Conservation (phyloP, 768 basidiomycete species). For the Albatrellus ellisii region DNA sequence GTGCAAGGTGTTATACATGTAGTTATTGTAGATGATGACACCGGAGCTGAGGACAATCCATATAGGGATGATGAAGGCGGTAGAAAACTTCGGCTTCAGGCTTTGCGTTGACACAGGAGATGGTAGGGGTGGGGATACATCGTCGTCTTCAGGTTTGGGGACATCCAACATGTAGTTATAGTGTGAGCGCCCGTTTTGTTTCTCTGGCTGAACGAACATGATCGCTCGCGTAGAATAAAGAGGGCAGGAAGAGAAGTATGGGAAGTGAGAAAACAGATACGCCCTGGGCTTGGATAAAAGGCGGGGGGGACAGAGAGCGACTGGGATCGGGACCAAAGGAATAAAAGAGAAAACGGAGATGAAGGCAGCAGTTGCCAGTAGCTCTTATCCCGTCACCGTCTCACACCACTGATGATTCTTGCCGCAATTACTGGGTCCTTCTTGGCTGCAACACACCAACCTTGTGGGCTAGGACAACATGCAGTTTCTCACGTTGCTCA, state of each 20-base stretch:
- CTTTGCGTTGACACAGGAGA: slow-evolving; percentile 36
- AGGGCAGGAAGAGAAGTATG: too few relatives aligned
- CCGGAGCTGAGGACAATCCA: slow-evolving; percentile 86
- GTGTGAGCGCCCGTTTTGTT: slow-evolving; percentile 3
- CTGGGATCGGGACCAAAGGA: slow-evolving; percentile 5
- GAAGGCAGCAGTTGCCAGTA: background rate
- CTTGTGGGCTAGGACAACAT: too few relatives aligned
- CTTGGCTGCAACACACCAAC: too few relatives aligned
- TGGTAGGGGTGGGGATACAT: slow-evolving; percentile 28
- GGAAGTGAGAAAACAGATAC: background rate
- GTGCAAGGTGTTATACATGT: slow-evolving; percentile 68
- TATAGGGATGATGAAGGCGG: slow-evolving; percentile 68
- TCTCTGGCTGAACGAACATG: too few relatives aligned
- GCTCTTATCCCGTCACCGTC: too few relatives aligned
- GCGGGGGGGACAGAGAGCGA: background rate
- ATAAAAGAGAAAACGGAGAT: background rate
- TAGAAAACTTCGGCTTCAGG: slow-evolving; percentile 37
- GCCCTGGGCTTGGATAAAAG: background rate
- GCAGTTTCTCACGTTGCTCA: too few relatives aligned
- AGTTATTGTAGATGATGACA: slow-evolving; percentile 96
- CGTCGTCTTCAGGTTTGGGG: slow-evolving; percentile 13
- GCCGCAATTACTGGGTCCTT: too few relatives aligned
- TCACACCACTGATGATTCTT: too few relatives aligned
- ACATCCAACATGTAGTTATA: slow-evolving; percentile 5
- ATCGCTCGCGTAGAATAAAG: slow-evolving; percentile 10